phyloP scores from a whole-genome alignment of 139 green algal genomes.

The Coccomyxa sp. region DNA sequence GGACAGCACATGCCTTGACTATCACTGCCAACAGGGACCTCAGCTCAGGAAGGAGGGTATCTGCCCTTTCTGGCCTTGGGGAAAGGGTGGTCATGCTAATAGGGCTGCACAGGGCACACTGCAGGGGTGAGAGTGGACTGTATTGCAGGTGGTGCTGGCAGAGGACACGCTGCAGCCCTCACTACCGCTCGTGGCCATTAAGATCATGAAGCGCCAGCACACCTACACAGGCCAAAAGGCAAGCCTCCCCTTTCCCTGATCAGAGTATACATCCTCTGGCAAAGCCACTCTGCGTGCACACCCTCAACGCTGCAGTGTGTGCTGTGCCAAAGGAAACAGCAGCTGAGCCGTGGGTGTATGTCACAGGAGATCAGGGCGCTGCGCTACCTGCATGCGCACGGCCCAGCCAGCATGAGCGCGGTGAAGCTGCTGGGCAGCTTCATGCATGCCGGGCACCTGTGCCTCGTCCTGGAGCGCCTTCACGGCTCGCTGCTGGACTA shows the following conservation, averaged over 20 bases:
- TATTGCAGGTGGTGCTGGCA: constrained; percentile 57
- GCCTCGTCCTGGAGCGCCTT: constrained; percentile 43
- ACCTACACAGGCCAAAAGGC: constrained; percentile 15
- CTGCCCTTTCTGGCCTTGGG: not conserved
- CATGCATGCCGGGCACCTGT: constrained; percentile 29
- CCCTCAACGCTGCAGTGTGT: too few relatives aligned
- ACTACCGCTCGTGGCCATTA: constrained; percentile 30
- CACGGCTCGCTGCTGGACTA: constrained; percentile 38
- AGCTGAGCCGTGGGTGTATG: not conserved
- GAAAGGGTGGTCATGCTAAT: not conserved
- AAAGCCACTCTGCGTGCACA: too few relatives aligned
- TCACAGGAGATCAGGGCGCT: constrained; percentile 32
- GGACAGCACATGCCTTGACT: too few relatives aligned
- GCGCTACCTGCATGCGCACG: constrained; percentile 24
- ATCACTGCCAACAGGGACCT: too few relatives aligned
- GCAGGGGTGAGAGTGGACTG: not conserved
- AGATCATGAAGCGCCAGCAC: constrained; percentile 37
- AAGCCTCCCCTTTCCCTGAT: not conserved
- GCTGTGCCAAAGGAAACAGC: too few relatives aligned
- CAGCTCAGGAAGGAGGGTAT: not conserved
- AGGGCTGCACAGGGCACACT: not conserved
- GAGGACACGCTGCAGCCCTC: constrained; percentile 43
- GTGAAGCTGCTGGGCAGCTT: constrained; percentile 36
- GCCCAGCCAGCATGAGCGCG: not conserved
- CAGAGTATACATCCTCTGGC: too few relatives aligned